These are phyloP conservation scores for Crithidia thermophila DNA, from an alignment of 208 protist species.

Conservation along the genomic window DNA sequence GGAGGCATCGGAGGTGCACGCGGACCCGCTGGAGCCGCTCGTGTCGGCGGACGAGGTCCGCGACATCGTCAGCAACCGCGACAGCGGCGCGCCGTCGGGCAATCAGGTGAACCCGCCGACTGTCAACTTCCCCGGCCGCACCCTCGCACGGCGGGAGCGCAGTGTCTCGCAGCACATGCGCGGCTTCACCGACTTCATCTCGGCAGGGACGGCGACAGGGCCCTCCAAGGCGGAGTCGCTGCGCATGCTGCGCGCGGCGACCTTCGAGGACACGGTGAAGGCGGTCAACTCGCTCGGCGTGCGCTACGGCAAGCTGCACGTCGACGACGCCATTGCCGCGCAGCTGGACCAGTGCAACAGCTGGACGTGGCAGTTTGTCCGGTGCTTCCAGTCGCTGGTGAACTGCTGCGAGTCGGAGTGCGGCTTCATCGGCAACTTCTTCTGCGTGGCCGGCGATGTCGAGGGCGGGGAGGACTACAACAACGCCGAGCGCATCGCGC, in stretches of 20 bases:
- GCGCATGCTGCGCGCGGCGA: constrained; percentile 42
- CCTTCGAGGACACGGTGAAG: constrained; percentile 64
- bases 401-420: constrained; percentile 70
- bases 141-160: constrained; percentile 58
- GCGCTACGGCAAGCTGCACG: constrained; percentile 46
- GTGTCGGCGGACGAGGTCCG: constrained; percentile 59
- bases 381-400: constrained; percentile 56
- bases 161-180: constrained; percentile 81
- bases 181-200: constrained; percentile 25
- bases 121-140: constrained; percentile 52
- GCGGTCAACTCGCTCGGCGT: constrained; percentile 52
- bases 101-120: constrained; percentile 45
- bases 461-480: constrained; percentile 58
- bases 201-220: not conserved
- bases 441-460: constrained; percentile 51
- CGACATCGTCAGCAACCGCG: constrained; percentile 67
- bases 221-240: constrained; percentile 25
- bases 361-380: constrained; percentile 70
- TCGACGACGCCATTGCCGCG: constrained; percentile 31
- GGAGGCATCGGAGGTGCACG: constrained; percentile 50
- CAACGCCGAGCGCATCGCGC: constrained; percentile 56
- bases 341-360: constrained; percentile 56
- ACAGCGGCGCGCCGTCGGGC: constrained; percentile 52
- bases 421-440: constrained; percentile 83
- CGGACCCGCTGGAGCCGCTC: constrained; percentile 62